These are phyloP conservation scores for Globisporangium alternatum DNA, from an alignment of 352 stramenopile species.

Conservation along the genomic window DNA sequence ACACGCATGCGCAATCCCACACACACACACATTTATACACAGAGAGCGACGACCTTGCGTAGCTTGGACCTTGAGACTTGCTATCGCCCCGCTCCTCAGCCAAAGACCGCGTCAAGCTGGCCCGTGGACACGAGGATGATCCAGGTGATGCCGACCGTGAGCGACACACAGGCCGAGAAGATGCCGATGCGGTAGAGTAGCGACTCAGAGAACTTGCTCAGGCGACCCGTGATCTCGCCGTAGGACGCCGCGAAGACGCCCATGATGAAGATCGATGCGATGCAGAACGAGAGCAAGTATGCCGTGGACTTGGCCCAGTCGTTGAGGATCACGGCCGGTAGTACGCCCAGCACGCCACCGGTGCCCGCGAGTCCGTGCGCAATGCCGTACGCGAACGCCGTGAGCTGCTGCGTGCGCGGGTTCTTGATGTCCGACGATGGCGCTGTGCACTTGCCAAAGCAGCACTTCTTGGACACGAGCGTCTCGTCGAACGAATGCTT, in stretches of 20 bases:
- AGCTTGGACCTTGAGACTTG: too few species aligned
- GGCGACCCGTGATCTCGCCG: constrained; percentile 49
- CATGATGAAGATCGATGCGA: constrained; percentile 86
- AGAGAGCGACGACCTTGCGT: too few species aligned
- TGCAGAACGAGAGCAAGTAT: constrained; percentile 83
- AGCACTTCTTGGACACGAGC: constrained; percentile 35
- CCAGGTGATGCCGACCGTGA: constrained; percentile 58
- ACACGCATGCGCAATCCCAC: not conserved
- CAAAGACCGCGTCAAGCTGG: constrained; percentile 19
- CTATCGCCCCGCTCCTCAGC: not conserved
- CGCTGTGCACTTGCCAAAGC: constrained; percentile 32
- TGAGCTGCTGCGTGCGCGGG: constrained; percentile 35
- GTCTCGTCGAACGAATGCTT: constrained; percentile 35
- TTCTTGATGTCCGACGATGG: constrained; percentile 51
- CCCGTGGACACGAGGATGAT: constrained; percentile 68
- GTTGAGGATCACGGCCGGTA: constrained; percentile 77
- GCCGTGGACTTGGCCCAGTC: constrained; percentile 52
- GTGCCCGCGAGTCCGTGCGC: constrained; percentile 32
- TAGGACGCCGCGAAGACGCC: constrained; percentile 78
- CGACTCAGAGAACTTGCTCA: constrained; percentile 32
- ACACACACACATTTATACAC: too few species aligned
- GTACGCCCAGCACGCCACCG: constrained; percentile 59
- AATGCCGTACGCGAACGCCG: constrained; percentile 49
- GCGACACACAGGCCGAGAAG: constrained; percentile 53
- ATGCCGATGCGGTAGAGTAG: constrained; percentile 52